Evolutionary conservation across 352 stramenopile genomes (phyloP), one percentile per base, ranked within the genome.

Genomic region (Globisporangium cystogenes): DNA sequence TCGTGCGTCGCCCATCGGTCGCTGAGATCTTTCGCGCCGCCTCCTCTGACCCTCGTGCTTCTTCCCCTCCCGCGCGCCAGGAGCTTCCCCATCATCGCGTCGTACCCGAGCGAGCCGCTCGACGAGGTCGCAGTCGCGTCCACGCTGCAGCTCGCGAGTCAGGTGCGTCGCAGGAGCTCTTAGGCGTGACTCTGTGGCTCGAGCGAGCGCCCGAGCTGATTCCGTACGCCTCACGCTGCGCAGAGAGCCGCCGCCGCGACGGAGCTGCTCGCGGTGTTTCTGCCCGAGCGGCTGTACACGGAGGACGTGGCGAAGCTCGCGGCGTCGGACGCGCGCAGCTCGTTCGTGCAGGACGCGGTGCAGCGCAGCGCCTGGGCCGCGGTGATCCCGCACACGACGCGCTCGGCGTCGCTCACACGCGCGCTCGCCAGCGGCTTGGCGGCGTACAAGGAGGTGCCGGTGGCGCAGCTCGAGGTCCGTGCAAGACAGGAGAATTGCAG

Each of bases 321-420:
- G 4, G 53, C 24, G 12, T 43, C 37, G 21, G 42, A 7, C 45
- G 51, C 37, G 29, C 52, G 21, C 23, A 29, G 40, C 23, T 82
- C 76, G 23, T 87, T 73, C 44, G 64, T 90, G 37, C 67, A 86
- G 42, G 55, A 43, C 12, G 68, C 74, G 4, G 59, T 90, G 20
- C 56, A 72, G 35, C 58, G 44, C 26, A 72, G 78, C 8, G 57
- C 35, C 31, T 90, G 80, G 37, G 88, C 79, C 5, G 70, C 89
- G 27, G 73, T 87, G n/a, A 63, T 88, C 41, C 74, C 80, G 7
- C 81, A 91, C 53, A 90, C 82, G 42, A 91, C 67, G 12, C 82
- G 82, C 31, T 48, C 64, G 12, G 60, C 68, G 33, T 62, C 74
- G 41, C 65, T 88, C 46, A 53, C 37, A 15, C 37, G 42, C 14